phyloP scores from a whole-genome alignment of 768 basidiomycete species.

The Rhodotorula kratochvilovae region DNA sequence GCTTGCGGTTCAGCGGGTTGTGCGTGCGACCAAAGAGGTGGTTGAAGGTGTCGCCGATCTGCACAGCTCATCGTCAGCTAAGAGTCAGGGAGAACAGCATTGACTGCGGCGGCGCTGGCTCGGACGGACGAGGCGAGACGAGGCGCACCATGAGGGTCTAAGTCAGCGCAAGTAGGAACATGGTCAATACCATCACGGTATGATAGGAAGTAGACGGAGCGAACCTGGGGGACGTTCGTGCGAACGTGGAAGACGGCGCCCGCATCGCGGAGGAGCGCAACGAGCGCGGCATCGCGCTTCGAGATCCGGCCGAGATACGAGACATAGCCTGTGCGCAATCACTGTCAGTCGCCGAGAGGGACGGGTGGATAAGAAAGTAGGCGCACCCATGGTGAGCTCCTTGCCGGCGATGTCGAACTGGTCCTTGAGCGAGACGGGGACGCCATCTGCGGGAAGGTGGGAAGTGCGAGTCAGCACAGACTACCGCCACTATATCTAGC shows the following conservation, averaged over 20 bases:
- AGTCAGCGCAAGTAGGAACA: too few species aligned
- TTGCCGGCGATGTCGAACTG: conserved; percentile 45
- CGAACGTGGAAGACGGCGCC: conserved; percentile 34
- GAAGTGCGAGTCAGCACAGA: background rate
- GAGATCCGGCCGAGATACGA: conserved; percentile 32
- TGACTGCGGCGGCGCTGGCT: too few species aligned
- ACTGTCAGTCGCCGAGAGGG: too few species aligned
- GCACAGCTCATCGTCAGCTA: background rate
- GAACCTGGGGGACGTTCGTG: conserved; percentile 40
- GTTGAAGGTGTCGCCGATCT: conserved; percentile 74
- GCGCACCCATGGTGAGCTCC: conserved; percentile 6
- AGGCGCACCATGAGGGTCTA: conserved; percentile 3
- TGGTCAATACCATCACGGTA: too few species aligned
- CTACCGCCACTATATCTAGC: too few species aligned
- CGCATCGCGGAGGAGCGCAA: conserved; percentile 23
- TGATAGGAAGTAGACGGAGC: conserved; percentile 1
- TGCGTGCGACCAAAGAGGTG: conserved; percentile 60
- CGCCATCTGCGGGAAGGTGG: conserved; percentile 37
- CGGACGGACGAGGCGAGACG: background rate
- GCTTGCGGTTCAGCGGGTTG: conserved; percentile 42
- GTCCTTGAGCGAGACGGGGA: conserved; percentile 49
- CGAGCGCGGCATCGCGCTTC: conserved; percentile 7
- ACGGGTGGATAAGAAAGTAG: background rate
- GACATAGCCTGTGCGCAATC: background rate
- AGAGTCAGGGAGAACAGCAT: too few species aligned